phyloP scores from a whole-genome alignment of 768 basidiomycete species.

The Termitomyces sp. region DNA sequence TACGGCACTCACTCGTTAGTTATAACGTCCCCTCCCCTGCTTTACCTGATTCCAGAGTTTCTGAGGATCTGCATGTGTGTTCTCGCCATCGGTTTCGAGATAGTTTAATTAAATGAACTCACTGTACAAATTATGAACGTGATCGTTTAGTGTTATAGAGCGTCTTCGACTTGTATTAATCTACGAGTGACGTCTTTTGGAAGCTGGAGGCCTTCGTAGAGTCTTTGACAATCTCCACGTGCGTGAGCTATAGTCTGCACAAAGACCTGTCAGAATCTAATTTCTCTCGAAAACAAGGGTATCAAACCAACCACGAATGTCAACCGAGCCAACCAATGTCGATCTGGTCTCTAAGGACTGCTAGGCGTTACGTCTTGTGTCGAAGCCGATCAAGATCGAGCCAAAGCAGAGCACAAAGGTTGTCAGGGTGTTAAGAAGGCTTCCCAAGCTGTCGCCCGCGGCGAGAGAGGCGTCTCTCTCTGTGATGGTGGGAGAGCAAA shows the following conservation, averaged over 20 bases:
- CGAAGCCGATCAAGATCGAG: background rate
- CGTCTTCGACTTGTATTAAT: background rate
- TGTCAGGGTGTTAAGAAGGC: background rate
- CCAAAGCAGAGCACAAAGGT: background rate
- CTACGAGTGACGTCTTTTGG: background rate
- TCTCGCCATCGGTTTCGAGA: background rate
- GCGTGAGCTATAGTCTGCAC: background rate
- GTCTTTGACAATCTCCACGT: background rate
- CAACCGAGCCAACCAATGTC: background rate
- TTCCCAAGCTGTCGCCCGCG: background rate
- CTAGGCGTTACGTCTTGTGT: background rate
- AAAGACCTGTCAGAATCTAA: background rate
- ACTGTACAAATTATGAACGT: background rate
- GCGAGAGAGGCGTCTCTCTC: background rate
- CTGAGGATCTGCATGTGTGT: constrained; percentile 1
- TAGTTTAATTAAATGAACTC: background rate
- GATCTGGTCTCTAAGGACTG: background rate
- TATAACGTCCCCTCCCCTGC: background rate
- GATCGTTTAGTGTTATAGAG: background rate
- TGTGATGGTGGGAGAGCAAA: constrained; percentile 3
- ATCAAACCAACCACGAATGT: background rate
- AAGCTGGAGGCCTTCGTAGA: background rate
- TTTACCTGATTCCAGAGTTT: background rate
- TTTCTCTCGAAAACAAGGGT: background rate
- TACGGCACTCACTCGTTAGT: background rate